Base-by-base conservation (phyloP, 2,329 filamentous ascomycete species). In the Aspergillus pseudoglaucus region DNA sequence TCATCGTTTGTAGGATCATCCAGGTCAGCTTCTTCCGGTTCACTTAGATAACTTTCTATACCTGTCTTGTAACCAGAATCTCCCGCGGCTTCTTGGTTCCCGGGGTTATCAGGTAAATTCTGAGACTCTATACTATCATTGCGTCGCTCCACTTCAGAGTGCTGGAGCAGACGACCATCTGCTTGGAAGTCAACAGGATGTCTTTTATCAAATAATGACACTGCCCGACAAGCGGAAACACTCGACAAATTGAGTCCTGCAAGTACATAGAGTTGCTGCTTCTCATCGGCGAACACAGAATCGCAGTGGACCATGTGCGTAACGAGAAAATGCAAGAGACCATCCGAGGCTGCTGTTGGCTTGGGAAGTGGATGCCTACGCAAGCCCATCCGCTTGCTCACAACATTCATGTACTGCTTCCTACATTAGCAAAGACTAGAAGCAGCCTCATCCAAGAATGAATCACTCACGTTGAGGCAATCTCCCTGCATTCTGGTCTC, bases 201-300 rank as follows among this genome's bases (percentile, higher is more conserved):
- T 43, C 46, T 44, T 33, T 44, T 58, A 42, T 58, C 38, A 40
- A 57, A 56, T 8, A 58, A 45, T 42, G 42, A 58, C 10, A 58
- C 55, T 42, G 44, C 46, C 37, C 48, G 46, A 23, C 46, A 55
- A 42, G 49, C 46, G n/a, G 52, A 47, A 43, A 57, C 41, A 25
- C 48, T 53, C 1, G 45, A 56, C 33, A 54, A 45, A 48, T 55
- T 50, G 12, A 57, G 37, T 23, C 41, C 45, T 18, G 48, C 33
- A 6, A 52, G 32, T 2, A 48, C 5, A 47, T 54, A 56, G 47
- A 54, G 23, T 39, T 33, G 30, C 45, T 56, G 45, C 37, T 50
- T 54, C 49, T 56, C 46, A 52, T 58, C 49, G 7, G 48, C 46
- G 40, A 55, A 55, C 10, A 53, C 52, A 3, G 44, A 42, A 33